Base-by-base conservation (phyloP, 2,329 filamentous ascomycete species). In the Ambrosiella cleistominuta region DNA sequence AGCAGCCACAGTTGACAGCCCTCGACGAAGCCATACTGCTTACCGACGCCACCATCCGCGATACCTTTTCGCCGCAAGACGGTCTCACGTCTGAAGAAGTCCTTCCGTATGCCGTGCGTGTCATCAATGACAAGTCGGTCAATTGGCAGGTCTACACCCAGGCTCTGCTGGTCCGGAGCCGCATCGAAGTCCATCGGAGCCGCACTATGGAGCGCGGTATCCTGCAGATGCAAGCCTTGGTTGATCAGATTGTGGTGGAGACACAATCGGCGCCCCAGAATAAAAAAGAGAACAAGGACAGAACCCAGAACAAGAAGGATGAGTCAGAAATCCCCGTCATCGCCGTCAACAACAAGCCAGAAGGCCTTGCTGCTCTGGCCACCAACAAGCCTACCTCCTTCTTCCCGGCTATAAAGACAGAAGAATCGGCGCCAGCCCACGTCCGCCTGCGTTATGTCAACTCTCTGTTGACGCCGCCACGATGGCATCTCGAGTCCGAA, bases 61-160 rank as follows among this genome's bases (percentile, higher is more conserved):
- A 97, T 66, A 89, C 87, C 0, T 85, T 83, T 62, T 85, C 89
- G 0, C 89, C 93, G 0, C 76, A 82, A 0, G 85, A 97, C 67
- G 84, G 86, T 0, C 74, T 98, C 0, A 97, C 90, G 0, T 79
- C 89, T n/a, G 90, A 97, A 70, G 88, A 97, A 67, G 91, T 95
- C 3, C 71, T 95, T 0, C 93, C 93, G 0, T 98, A 91, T 67
- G 93, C 93, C 0, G 85, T 83, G 1, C 81, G 93, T 45, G 93
- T 97, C 0, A 76, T 98, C 1, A 80, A 86, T 7, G 89, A 93
- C 61, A 90, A 91, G 64, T 86, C 86, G 51, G 91, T 88, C 0
- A 98, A 97, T 69, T 98, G 93, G 93, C 93, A 97, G 68, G 84
- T 96, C 39, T 97, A 97, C 67, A 96, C 93, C 0, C 90, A 97